Conservation (phyloP, 1,139 yeast species). For the Saccharomyces hybrid region DNA sequence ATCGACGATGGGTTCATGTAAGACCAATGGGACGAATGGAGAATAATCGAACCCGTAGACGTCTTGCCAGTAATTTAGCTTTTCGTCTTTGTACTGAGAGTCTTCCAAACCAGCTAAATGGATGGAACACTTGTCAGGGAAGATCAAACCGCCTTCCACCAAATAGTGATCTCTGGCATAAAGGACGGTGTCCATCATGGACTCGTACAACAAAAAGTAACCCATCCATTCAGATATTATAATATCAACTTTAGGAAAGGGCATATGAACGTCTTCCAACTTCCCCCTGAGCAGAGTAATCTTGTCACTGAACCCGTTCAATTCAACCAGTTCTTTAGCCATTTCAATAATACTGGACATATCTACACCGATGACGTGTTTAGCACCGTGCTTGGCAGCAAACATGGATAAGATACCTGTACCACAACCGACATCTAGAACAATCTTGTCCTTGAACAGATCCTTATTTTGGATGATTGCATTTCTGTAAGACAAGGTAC, state of each 20-base stretch:
- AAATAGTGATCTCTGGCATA: constrained; percentile 90
- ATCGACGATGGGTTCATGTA: constrained; percentile 92
- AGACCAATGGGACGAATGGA: constrained; percentile 61
- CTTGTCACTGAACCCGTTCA: constrained; percentile 80
- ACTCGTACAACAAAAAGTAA: constrained; percentile 87
- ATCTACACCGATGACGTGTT: constrained; percentile 93
- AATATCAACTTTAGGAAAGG: constrained; percentile 77
- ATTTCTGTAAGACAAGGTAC: constrained; percentile 86
- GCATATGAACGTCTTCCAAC: constrained; percentile 85
- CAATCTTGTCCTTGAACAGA: constrained; percentile 84
- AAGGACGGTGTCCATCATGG: constrained; percentile 95
- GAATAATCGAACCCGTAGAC: constrained; percentile 95
- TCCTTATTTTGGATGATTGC: constrained; percentile 89
- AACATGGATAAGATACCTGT: constrained; percentile 96
- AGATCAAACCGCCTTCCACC: constrained; percentile 77
- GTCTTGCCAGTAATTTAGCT: constrained; percentile 91
- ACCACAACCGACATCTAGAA: constrained; percentile 98
- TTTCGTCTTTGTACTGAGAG: constrained; percentile 85
- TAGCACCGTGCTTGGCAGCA: constrained; percentile 97
- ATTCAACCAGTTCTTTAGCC: constrained; percentile 77
- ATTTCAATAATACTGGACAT: constrained; percentile 93
- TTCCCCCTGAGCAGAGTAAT: constrained; percentile 89
- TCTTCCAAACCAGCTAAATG: constrained; percentile 92
- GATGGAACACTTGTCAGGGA: constrained; percentile 92
- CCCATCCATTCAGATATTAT: constrained; percentile 99